Conservation (phyloP, 352 stramenopile genomes). For the Globisporangium ultimum region DNA sequence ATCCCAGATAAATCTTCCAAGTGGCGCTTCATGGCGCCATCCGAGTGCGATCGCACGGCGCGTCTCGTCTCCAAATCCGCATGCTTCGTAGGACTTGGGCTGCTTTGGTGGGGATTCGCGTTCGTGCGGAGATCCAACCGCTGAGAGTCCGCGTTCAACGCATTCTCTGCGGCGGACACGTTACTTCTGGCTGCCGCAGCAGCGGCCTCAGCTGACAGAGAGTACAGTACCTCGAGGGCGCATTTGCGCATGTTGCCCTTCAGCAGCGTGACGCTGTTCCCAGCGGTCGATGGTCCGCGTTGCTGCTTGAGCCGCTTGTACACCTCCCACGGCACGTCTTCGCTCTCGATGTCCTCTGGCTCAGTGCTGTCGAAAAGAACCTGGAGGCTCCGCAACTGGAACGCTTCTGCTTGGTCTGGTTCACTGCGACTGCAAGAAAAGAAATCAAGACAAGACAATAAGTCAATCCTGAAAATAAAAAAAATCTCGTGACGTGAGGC, state of each 20-base stretch:
- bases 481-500: neutral
- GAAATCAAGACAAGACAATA: neutral
- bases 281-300: constrained; percentile 50
- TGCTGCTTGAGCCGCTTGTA: constrained; percentile 74
- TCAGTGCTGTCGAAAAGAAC: constrained; percentile 49
- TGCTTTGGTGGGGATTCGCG: neutral
- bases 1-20: neutral
- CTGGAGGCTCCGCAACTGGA: constrained; percentile 56
- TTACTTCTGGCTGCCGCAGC: neutral
- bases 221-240: constrained; percentile 32
- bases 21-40: constrained; percentile 31
- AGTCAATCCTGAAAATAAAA: neutral
- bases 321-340: constrained; percentile 77
- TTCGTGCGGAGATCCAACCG: neutral
- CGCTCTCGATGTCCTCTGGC: constrained; percentile 66
- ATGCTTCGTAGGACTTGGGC: constrained; percentile 2
- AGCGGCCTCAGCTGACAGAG: neutral
- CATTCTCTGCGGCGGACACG: neutral
- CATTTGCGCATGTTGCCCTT: constrained; percentile 64
- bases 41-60: constrained; percentile 39
- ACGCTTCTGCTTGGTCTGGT: constrained; percentile 29
- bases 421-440: constrained; percentile 29
- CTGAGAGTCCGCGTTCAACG: neutral
- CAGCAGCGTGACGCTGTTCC: constrained; percentile 57
- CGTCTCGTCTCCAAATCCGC: constrained; percentile 16